Evolutionary conservation across 257 asterid species (phyloP), one percentile per base, ranked within the genome.

Genomic region (Solanum gracilifrons): DNA sequence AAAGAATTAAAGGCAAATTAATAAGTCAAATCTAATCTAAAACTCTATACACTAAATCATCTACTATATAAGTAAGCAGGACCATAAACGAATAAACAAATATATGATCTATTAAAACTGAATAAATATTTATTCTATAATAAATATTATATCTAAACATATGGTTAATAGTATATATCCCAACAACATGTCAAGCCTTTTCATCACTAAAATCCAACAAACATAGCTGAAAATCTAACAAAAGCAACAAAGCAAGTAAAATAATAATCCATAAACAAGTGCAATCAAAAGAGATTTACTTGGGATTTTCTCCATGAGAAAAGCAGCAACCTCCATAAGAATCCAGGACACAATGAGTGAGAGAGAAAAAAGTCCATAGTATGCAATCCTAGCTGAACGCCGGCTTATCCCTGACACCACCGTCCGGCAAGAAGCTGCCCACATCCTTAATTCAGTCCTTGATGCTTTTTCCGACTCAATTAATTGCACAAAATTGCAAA

Each of bases 361-460:
- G 64, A 94, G 93, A 27, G 92, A 96, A 18, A 95, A 95, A 77
- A 94, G 98, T 27, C 98, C 98, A 58, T 96, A 94, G 86, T 95
- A 95, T 1, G 96, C 98, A 29, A 94, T 94, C 85, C 98, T 96
- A 84, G 98, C 98, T 29, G 98, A 95, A 55, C 94, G 93, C 73
- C 98, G 90, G 89, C 96, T 93, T 87, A 95, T 94, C 83, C 96
- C 96, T 25, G 98, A 95, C 90, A 93, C 96, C 21, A 92, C 96
- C 71, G 48, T 41, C 13, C 1, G 5, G 48, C 48, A 41, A 41
- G 15, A 41, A 41, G 48, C 15, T 41, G 15, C 48, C 4, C 15
- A 11, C 48, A 41, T 41, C 48, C 48, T 41, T 41, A 41, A 41
- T 41, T 41, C 48, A 41, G 73, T 66, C 35, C 9, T 43, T 43